Evolutionary conservation across 352 stramenopile species (phyloP).

Genomic region (Pythium monospermum): DNA sequence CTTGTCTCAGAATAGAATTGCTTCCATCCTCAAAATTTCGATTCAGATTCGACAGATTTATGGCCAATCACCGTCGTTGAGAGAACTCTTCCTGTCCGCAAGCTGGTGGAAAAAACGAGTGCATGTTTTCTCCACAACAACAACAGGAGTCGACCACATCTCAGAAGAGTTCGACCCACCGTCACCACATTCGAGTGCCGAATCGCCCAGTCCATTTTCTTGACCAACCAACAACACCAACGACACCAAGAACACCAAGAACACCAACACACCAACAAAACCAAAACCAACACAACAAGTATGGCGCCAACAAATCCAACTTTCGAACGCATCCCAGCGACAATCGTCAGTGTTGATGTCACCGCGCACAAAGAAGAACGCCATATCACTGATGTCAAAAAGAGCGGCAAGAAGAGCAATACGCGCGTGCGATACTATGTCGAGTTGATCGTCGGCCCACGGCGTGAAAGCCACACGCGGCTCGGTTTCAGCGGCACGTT

Average conservation of each 20-base stretch:
- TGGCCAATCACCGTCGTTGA: not conserved
- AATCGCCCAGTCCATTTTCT: no score
- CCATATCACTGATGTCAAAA: conserved; percentile 39
- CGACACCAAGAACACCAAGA: not conserved
- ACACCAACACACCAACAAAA: not conserved
- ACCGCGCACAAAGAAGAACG: conserved; percentile 62
- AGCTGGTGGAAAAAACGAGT: no score
- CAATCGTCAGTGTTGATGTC: conserved; percentile 46
- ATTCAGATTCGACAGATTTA: not conserved
- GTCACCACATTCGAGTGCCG: no score
- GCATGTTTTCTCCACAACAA: conserved; percentile 3
- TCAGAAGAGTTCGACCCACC: no score
- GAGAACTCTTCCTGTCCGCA: conserved; percentile 5
- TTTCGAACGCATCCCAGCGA: conserved; percentile 1
- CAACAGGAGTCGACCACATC: no score
- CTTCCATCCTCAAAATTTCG: not conserved
- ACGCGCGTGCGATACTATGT: conserved; percentile 68
- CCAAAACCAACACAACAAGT: not conserved
- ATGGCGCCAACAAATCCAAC: conserved; percentile 2
- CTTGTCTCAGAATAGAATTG: conserved; percentile 8
- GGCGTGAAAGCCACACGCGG: conserved; percentile 45
- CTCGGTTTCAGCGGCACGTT: conserved; percentile 64
- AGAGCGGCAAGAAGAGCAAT: conserved; percentile 27
- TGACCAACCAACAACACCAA: not conserved
- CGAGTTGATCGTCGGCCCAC: conserved; percentile 51